phyloP scores from a whole-genome alignment of 805 yeast species.

The Candida caryicola region DNA sequence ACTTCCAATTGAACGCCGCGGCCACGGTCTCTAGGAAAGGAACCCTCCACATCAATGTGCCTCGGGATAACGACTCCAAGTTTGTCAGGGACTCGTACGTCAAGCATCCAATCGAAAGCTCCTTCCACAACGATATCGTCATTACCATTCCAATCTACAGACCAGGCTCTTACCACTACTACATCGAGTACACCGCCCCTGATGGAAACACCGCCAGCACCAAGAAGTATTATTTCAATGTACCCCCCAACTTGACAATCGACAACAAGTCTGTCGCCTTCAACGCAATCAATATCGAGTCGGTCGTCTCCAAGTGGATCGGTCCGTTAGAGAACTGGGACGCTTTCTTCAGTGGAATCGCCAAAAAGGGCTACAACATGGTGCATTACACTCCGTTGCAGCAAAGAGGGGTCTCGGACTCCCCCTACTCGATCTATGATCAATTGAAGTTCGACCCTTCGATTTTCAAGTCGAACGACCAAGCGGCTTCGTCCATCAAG shows the following conservation, averaged over 20 bases:
- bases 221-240: constrained; percentile 67
- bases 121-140: constrained; percentile 61
- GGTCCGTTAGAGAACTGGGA: constrained; percentile 72
- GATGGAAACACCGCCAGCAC: constrained; percentile 41
- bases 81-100: constrained; percentile 60
- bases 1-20: constrained; percentile 71
- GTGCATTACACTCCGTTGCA: constrained; percentile 94
- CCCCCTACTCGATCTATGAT: constrained; percentile 90
- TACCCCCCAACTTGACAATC: constrained; percentile 69
- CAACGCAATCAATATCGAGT: constrained; percentile 76
- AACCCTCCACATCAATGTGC: constrained; percentile 69
- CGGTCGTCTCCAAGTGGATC: constrained; percentile 89
- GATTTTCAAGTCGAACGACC: constrained; percentile 52
- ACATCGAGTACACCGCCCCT: constrained; percentile 51
- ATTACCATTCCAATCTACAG: constrained; percentile 58
- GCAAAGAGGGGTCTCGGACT: constrained; percentile 81
- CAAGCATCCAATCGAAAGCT: constrained; percentile 48
- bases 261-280: constrained; percentile 59
- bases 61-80: constrained; percentile 36
- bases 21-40: constrained; percentile 71
- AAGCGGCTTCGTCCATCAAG: constrained; percentile 52
- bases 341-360: constrained; percentile 54
- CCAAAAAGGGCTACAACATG: constrained; percentile 87
- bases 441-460: constrained; percentile 74
- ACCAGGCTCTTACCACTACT: constrained; percentile 82